phyloP scores from a whole-genome alignment of 2,329 filamentous ascomycete species.

The Trichoderma gracile region DNA sequence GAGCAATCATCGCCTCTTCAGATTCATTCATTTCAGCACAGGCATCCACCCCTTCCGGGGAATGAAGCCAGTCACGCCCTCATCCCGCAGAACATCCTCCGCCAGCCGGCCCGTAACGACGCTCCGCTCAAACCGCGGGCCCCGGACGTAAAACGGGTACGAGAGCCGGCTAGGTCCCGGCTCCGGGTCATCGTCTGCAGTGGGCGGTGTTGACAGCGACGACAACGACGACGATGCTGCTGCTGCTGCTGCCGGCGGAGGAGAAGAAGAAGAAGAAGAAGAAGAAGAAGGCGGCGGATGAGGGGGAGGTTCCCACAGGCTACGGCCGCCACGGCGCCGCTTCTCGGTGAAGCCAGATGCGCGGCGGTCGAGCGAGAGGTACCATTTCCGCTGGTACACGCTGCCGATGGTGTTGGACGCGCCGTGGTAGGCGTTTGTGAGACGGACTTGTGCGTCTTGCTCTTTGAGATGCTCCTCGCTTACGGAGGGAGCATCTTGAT shows the following conservation, averaged over 20 bases:
- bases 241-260: background rate
- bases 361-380: slow-evolving; percentile 60
- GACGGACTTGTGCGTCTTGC: slow-evolving; percentile 53
- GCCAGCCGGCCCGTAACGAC: slow-evolving; percentile 64
- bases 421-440: slow-evolving; percentile 66
- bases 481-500: slow-evolving; percentile 37
- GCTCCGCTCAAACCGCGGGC: slow-evolving; percentile 63
- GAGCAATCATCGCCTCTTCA: background rate
- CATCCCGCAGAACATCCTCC: slow-evolving; percentile 60
- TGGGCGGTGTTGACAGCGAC: background rate
- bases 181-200: background rate
- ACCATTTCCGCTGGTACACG: slow-evolving; percentile 68
- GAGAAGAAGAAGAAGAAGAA: no score
- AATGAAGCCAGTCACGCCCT: slow-evolving; percentile 58
- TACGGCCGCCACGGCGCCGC: slow-evolving; percentile 27
- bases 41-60: slow-evolving; percentile 61
- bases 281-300: no score
- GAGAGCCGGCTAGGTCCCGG: slow-evolving; percentile 34
- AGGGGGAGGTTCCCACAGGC: slow-evolving; percentile 22
- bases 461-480: slow-evolving; percentile 47
- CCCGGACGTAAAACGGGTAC: slow-evolving; percentile 63
- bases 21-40: slow-evolving; percentile 42
- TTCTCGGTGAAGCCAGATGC: slow-evolving; percentile 57
- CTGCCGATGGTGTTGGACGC: slow-evolving; percentile 66
- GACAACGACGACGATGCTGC: background rate